Base-by-base conservation (phyloP, 2,329 filamentous ascomycete species). In the Calonectria pseudoreteaudii region DNA sequence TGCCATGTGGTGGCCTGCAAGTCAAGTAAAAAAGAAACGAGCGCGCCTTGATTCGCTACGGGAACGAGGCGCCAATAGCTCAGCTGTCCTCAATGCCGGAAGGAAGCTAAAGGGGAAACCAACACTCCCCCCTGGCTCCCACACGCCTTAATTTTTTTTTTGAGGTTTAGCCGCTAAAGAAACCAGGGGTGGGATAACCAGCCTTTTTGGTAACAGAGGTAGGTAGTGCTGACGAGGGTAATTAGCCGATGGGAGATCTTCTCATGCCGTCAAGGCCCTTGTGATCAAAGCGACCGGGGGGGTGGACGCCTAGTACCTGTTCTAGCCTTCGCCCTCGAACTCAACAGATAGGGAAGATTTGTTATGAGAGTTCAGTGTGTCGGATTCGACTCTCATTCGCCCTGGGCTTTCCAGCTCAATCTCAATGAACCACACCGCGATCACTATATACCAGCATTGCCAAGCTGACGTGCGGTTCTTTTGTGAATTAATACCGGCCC, bases 1-100 rank as follows among this genome's bases (percentile, higher is more conserved):
- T 67, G 65, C 65, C 65, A 67, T 67, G 65, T 67, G 65, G 47
- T 52, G 28, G 49, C 47, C 47, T 67, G 65, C 47, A 53, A 38
- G 65, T 41, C 49, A 67, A 53, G 26, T 16, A 16, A 31, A 56
- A 67, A 67, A 38, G 23, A 56, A 67, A 53, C 23, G 18, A 60
- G n/a, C 5, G 7, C 31, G 30, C 31, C n/a, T 38, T 8, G 31
- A 38, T 38, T 38, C n/a, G 31, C 56, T 36, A 38, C 38, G 11
- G 23, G 34, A 20, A 30, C 11, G 20, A 31, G 60, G 60, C 60
- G 60, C 60, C 60, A 64, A 47, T 64, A 64, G 60, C 60, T 64
- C 60, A 64, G 60, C 60, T 64, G 16, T 26, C 36, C 26, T 44
- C 60, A 64, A 44, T 64, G 36, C 38, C 23, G 60, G 26, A 23